phyloP scores from a whole-genome alignment of 768 basidiomycete genomes.

The Kondoa subrosea region DNA sequence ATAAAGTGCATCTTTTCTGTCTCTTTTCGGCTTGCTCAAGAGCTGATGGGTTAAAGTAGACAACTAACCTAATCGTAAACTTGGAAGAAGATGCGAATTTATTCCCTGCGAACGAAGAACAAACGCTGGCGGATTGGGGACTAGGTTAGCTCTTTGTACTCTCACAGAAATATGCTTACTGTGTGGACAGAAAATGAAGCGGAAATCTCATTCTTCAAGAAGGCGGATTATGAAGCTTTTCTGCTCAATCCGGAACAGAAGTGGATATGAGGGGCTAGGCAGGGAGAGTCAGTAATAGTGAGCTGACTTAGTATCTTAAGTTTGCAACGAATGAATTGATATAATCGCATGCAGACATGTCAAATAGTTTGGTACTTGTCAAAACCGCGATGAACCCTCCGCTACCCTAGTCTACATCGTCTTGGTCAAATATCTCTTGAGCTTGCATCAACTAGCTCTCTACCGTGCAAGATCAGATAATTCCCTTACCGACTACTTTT shows the following conservation, averaged over 20 bases:
- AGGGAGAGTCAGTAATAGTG: too few species aligned
- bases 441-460: too few species aligned
- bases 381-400: too few species aligned
- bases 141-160: conserved; percentile 44
- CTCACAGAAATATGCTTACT: not conserved
- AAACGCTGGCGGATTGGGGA: conserved; percentile 50
- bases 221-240: conserved; percentile 58
- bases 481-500: too few species aligned
- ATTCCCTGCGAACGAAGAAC: conserved; percentile 56
- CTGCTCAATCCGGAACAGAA: conserved; percentile 53
- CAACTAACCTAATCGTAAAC: conserved; percentile 94
- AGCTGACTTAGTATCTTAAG: too few species aligned
- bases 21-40: not conserved
- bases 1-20: conserved; percentile 47
- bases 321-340: too few species aligned
- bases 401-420: too few species aligned
- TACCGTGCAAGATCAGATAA: too few species aligned
- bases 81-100: conserved; percentile 79
- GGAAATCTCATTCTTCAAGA: conserved; percentile 81
- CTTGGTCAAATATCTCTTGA: too few species aligned
- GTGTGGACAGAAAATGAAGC: conserved; percentile 68
- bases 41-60: conserved; percentile 38
- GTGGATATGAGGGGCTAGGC: conserved; percentile 14
- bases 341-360: too few species aligned
- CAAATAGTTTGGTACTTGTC: too few species aligned